Percentiles rank a stretch among this genome's conserved stretches.
Evolutionary conservation across 345 rosid species (phyloP).

Genomic region (Eucalyptus tenuipes): DNA sequence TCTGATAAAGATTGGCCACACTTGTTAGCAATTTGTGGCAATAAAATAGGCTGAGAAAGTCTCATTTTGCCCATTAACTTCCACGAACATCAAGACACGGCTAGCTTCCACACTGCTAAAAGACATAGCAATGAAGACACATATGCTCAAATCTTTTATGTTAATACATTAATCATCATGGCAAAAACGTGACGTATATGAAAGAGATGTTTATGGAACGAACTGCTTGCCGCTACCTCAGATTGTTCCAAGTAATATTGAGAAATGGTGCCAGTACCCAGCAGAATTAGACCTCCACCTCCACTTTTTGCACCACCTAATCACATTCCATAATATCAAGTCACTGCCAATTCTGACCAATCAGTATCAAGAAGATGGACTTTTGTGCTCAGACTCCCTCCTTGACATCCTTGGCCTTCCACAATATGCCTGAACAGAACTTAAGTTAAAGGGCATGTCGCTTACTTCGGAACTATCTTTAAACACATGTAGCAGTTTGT

Average conservation of each 20-base stretch:
- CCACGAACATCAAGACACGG: background rate
- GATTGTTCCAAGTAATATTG: background rate
- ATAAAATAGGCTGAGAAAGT: background rate
- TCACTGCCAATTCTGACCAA: background rate
- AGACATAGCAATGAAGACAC: background rate
- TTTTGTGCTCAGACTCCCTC: background rate
- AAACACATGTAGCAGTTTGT: background rate
- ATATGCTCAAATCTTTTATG: background rate
- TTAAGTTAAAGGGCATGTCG: background rate
- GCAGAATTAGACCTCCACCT: background rate
- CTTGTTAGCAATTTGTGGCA: background rate
- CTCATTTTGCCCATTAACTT: background rate
- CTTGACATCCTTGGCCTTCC: background rate
- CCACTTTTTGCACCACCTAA: background rate
- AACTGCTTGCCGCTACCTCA: background rate
- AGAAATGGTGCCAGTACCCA: background rate
- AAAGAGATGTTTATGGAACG: background rate
- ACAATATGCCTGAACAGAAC: background rate
- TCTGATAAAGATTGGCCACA: background rate
- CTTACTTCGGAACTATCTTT: background rate
- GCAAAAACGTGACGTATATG: background rate
- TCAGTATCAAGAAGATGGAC: background rate
- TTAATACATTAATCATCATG: background rate
- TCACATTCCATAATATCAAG: background rate
- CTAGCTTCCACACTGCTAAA: background rate